Base-by-base conservation (phyloP, 2,329 filamentous ascomycete species). In the Microdochium nivale region DNA sequence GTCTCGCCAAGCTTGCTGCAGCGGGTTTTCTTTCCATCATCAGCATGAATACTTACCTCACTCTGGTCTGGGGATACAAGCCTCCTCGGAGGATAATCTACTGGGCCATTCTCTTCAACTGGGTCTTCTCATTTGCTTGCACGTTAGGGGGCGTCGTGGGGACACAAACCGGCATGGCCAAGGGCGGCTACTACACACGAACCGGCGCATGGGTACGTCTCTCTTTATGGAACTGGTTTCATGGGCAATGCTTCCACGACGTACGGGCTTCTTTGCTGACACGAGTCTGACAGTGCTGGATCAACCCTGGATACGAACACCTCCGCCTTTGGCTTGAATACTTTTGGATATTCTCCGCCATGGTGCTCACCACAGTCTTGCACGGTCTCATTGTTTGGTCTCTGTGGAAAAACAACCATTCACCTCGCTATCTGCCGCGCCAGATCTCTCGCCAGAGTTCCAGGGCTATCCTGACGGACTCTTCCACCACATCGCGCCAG, bases 281-380 rank as follows among this genome's bases (percentile, higher is more conserved):
- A 21, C n/a, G 55, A 61, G 58, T 58, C 53, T 56, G 27, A 23
- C 57, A 58, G 25, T 56, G 40, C 14, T 48, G 49, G 48, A n/a
- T 48, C 11, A 47, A 25, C 32, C 19, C 21, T 35, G 50, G 53
- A 25, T 25, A 46, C 35, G 43, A 40, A 19, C 1, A 11, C 11
- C 25, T n/a, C 32, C 33, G 52, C 13, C 46, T 53, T 7, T 53
- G 52, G 52, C 33, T 48, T 9, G 43, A 50, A n/a, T 51, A 53
- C 24, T 51, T 53, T 44, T 53, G 52, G 52, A 51, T 53, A 21
- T 48, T 53, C 32, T 21, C 44, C 2, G 47, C 49, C 44, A 47
- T 53, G 14, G 44, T n/a, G 16, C 32, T 51, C 3, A 57, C 55
- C 1, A 49, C 53, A n/a, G 16, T 53, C 16, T 25, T 56, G 19